Base-by-base conservation (phyloP, 495 filamentous ascomycete species). In the Xylaria palmicola region DNA sequence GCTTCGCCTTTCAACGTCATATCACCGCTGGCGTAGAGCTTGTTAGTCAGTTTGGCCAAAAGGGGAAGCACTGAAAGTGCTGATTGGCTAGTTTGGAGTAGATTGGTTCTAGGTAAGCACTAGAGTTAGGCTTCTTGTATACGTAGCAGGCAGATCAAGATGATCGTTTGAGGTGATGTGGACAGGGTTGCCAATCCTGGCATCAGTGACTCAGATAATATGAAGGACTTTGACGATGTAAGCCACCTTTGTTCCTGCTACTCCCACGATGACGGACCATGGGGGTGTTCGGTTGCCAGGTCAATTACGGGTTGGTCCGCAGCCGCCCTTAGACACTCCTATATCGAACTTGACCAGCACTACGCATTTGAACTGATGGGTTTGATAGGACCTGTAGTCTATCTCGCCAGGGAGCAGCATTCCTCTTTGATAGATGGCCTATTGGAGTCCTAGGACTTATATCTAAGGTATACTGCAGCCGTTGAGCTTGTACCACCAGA, bases 231-330 rank as follows among this genome's bases (percentile, higher is more conserved):
- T 48, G n/a, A 64, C 58, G 6, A 72, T 67, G 44, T 72, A 72
- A 4, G 71, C 67, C 10, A 68, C 43, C 0, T 53, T 52, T 3
- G 64, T 64, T 3, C 47, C 59, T 0, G 68, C 48, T 40, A 64
- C 54, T 50, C 69, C 69, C 22, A 57, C 57, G 1, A 64, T 40
- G 32, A 74, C 56, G 43, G 62, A 15, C 69, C 71, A 39, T 66
- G 71, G 8, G 71, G 36, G n/a, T 40, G 39, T 5, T 62, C 65
- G 7, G 45, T 62, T 17, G 56, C 44, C 22, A 50, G 36, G 55
- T 69, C 65, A 13, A 70, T 15, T 10, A 74, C 62, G 50, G 62
- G 60, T 30, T n/a, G 65, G 63, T 6, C 71, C 71, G 40, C 57
- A 70, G 41, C 72, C 69, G 1, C 72, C 68, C 29, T 62, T 57